phyloP scores from a whole-genome alignment of 129 eudicot species.

The Tagetes patula region DNA sequence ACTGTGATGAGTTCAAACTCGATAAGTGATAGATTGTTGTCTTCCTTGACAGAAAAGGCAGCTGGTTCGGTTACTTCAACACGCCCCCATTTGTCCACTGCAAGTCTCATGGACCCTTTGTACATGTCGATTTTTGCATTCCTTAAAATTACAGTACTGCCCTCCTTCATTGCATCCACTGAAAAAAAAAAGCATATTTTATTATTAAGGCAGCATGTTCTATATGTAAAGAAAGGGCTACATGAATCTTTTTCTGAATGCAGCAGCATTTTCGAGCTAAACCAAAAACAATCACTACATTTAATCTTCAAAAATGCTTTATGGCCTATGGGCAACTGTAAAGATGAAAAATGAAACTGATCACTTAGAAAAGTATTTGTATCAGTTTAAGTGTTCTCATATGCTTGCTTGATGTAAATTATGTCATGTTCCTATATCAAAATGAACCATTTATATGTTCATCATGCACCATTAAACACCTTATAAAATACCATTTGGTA shows the following conservation, averaged over 20 bases:
- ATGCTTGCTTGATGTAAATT: not conserved
- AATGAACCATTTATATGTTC: not conserved
- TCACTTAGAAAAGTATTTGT: not conserved
- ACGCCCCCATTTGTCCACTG: slow-evolving; percentile 71
- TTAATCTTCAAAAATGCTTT: not conserved
- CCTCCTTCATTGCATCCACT: slow-evolving; percentile 68
- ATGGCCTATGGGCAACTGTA: not conserved
- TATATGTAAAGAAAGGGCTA: not conserved
- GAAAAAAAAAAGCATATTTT: slow-evolving; percentile 9
- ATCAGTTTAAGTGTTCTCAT: not conserved
- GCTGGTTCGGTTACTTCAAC: slow-evolving; percentile 53
- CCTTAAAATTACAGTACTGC: slow-evolving; percentile 48
- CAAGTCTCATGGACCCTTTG: slow-evolving; percentile 80
- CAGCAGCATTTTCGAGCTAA: not conserved
- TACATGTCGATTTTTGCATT: slow-evolving; percentile 66
- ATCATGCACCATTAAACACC: not conserved
- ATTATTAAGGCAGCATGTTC: not conserved
- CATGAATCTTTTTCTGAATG: not conserved
- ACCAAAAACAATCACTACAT: not conserved
- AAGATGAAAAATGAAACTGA: not conserved
- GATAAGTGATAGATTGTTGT: slow-evolving; percentile 61
- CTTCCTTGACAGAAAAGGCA: slow-evolving; percentile 57
- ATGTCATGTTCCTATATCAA: not conserved
- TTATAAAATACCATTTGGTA: not conserved
- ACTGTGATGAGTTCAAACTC: slow-evolving; percentile 64